A percentile compares a stretch with the other conserved stretches of the same genome.
Conservation (phyloP, 2,329 filamentous ascomycete species). For the Alternaria sp. region DNA sequence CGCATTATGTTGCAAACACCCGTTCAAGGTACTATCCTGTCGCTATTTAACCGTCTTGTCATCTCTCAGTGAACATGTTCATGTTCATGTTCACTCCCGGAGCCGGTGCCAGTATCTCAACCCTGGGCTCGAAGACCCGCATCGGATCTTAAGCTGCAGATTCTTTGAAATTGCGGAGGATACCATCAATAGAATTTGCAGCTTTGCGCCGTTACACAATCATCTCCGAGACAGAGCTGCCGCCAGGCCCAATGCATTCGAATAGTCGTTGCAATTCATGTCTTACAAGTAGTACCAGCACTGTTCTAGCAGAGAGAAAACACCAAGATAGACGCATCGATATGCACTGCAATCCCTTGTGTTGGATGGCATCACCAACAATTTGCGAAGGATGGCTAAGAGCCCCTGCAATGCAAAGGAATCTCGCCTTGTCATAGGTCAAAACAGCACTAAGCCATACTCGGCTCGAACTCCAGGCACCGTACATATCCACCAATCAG, state of each 20-base stretch:
- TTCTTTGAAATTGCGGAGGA: slow-evolving; percentile 18
- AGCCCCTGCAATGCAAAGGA: slow-evolving; percentile 33
- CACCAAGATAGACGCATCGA: neutral
- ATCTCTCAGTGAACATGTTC: neutral
- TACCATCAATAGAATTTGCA: slow-evolving; percentile 13
- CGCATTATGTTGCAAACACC: neutral
- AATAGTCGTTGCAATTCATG: neutral
- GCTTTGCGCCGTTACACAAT: neutral
- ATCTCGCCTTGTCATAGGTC: slow-evolving; percentile 21
- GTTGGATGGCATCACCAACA: slow-evolving; percentile 5
- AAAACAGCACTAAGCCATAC: slow-evolving; percentile 25
- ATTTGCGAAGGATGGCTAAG: slow-evolving; percentile 4
- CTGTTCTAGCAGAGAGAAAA: neutral
- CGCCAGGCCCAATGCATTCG: neutral
- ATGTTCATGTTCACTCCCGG: neutral
- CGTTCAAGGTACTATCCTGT: neutral
- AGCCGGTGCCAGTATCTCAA: neutral
- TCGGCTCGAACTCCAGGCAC: slow-evolving; percentile 22
- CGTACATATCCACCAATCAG: slow-evolving; percentile 31
- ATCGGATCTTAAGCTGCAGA: slow-evolving; percentile 9
- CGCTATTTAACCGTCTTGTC: neutral
- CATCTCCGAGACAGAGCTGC: neutral
- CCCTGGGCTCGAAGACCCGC: slow-evolving; percentile 6
- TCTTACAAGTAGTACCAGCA: neutral
- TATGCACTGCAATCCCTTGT: neutral